Evolutionary conservation across 345 rosid species (phyloP), one percentile per base, ranked within the genome.

Genomic region (Eutrema yunnanense): DNA sequence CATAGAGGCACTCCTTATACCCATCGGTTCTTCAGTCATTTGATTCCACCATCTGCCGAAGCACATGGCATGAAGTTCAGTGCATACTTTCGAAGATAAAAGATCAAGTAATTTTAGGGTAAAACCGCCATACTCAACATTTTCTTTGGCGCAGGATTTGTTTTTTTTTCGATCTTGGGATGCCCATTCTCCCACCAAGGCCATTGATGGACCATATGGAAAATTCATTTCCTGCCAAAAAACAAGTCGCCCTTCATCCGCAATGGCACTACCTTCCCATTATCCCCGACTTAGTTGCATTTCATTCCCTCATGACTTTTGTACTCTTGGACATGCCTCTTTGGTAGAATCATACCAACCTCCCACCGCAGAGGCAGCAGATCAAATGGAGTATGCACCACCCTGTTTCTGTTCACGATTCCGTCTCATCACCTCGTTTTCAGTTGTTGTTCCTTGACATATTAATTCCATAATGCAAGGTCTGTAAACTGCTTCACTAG

Each of bases 81-180:
- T 71, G 80, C 67, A 55, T 80, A 60, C 71, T 75, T 57, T 66
- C 62, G 73, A 67, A 73, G 75, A 76, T 63, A 82, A 76, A 72
- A n/a, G 69, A 79, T 73, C 37, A 30, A 65, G 60, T 65, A 9
- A 43, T 2, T 82, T 73, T 85, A 74, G 79, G 81, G 81, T 84
- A 72, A 83, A 82, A 85, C 81, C 90, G 92, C 92, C 85, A 82
- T 86, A 78, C 87, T 90, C 96, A 90, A 80, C 85, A 82, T 86
- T 89, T 90, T 86, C 87, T 90, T 93, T 93, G 96, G 67, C 90
- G 94, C 97, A 93, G 95, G 96, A 80, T 78, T 4, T 32, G 69
- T 14, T 72, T 84, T 84, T 32, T 33, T 22, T 22, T 1, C 58
- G 16, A 36, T 34, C 46, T 73, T 84, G 89, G 92, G 74, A 81